Conservation (phyloP, 2,329 filamentous ascomycete genomes). For the Diaporthe sp. region DNA sequence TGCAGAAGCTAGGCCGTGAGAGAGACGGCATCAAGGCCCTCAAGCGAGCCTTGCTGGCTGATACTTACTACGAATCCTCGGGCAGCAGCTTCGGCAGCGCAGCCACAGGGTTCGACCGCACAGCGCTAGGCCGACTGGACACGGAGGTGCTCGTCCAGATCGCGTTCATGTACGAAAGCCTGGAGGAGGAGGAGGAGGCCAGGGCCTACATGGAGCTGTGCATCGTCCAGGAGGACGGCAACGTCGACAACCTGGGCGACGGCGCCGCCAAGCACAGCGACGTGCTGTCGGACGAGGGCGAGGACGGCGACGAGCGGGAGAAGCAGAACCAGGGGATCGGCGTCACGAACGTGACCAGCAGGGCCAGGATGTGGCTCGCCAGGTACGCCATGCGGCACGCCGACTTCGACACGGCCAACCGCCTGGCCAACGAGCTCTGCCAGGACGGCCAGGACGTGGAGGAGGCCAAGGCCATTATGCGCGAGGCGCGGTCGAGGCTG, state of each 20-base stretch:
- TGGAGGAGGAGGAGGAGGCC: conserved; percentile 83
- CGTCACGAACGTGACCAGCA: conserved; percentile 91
- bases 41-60: conserved; percentile 90
- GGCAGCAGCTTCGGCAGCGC: conserved; percentile 68
- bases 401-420: conserved; percentile 82
- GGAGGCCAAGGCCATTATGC: conserved; percentile 92
- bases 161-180: conserved; percentile 86
- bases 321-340: conserved; percentile 74
- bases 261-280: conserved; percentile 67
- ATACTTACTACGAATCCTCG: conserved; percentile 82
- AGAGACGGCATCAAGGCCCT: conserved; percentile 95
- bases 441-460: conserved; percentile 97
- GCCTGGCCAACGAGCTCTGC: conserved; percentile 90
- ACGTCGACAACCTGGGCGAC: conserved; percentile 58
- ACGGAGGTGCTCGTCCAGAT: conserved; percentile 93
- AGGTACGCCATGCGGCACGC: conserved; percentile 81
- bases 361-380: conserved; percentile 94
- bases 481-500: conserved; percentile 85
- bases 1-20: conserved; percentile 88
- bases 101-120: conserved; percentile 60
- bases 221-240: conserved; percentile 86
- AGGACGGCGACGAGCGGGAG: conserved; percentile 55
- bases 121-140: conserved; percentile 76
- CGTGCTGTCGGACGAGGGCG: conserved; percentile 53
- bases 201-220: conserved; percentile 97